A percentile compares a stretch with the other conserved stretches of the same genome.
Conservation (phyloP, 768 basidiomycete genomes). For the Lentinula guzmanii region DNA sequence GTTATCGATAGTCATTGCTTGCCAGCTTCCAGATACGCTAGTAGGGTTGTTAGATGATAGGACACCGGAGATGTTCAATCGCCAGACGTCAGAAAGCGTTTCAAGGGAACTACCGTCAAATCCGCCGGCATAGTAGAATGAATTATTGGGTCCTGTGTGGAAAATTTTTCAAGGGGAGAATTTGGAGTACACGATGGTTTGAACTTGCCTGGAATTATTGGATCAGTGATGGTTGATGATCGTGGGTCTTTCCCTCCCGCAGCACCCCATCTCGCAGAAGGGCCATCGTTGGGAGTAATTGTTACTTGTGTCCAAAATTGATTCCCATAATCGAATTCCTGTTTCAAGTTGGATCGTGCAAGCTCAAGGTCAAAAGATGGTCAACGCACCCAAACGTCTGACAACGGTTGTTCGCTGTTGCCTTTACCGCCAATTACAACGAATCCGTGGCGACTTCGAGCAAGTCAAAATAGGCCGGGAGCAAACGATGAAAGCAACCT, state of each 20-base stretch:
- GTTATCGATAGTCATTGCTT: slow-evolving; percentile 32
- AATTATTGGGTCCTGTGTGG: slow-evolving; percentile 49
- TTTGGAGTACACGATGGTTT: neutral
- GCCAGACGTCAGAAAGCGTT: slow-evolving; percentile 66
- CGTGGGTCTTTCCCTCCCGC: slow-evolving; percentile 69
- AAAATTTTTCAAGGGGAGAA: neutral
- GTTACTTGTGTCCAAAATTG: slow-evolving; percentile 69
- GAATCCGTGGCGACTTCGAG: slow-evolving; percentile 62
- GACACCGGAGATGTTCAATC: slow-evolving; percentile 60
- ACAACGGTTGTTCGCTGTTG: slow-evolving; percentile 42
- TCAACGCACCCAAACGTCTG: slow-evolving; percentile 67
- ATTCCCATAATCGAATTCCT: slow-evolving; percentile 75
- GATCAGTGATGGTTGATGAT: slow-evolving; percentile 34
- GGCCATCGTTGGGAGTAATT: slow-evolving; percentile 40
- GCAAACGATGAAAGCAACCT: slow-evolving; percentile 21
- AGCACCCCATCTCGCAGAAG: slow-evolving; percentile 64
- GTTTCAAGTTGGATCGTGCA: slow-evolving; percentile 10
- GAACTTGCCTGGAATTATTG: slow-evolving; percentile 26
- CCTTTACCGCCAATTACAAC: slow-evolving; percentile 69
- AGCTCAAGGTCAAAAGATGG: slow-evolving; percentile 1
- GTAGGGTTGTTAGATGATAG: slow-evolving; percentile 64
- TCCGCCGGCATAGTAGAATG: slow-evolving; percentile 73
- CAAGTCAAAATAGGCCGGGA: slow-evolving; percentile 6
- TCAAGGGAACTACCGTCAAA: slow-evolving; percentile 37
- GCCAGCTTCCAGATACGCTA: slow-evolving; percentile 53